phyloP scores from a whole-genome alignment of 176 grass and related monocot genomes.

The Zea luxurians region DNA sequence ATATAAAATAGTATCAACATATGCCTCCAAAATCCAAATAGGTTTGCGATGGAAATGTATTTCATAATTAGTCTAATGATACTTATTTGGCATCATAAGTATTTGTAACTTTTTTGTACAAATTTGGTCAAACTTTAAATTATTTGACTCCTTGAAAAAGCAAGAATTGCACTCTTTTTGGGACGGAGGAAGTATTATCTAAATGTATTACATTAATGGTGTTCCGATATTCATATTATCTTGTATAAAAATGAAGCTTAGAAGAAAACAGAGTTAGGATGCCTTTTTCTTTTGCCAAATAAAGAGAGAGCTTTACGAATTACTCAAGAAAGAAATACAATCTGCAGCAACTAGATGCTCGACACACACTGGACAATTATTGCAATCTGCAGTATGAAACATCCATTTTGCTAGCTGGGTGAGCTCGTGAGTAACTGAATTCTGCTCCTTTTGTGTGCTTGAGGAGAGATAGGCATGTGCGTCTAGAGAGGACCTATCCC shows the following conservation, averaged over 20 bases:
- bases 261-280: neutral
- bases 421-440: neutral
- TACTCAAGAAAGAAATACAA: neutral
- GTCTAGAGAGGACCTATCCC: neutral
- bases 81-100: neutral
- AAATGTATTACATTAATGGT: slow-evolving; percentile 1
- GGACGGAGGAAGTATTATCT: neutral
- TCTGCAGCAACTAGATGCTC: too few species aligned
- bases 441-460: neutral
- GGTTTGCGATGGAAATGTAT: neutral
- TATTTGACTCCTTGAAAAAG: neutral
- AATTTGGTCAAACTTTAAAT: neutral
- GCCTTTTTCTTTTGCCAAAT: neutral
- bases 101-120: too few species aligned
- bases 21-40: neutral
- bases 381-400: neutral
- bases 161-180: neutral
- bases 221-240: neutral
- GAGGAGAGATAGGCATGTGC: neutral
- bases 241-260: neutral
- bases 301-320: neutral
- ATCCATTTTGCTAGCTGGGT: neutral
- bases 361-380: neutral
- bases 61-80: neutral
- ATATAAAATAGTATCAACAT: neutral